Evolutionary conservation across 768 basidiomycete genomes (phyloP).

Genomic region (Amanita exitialis): DNA sequence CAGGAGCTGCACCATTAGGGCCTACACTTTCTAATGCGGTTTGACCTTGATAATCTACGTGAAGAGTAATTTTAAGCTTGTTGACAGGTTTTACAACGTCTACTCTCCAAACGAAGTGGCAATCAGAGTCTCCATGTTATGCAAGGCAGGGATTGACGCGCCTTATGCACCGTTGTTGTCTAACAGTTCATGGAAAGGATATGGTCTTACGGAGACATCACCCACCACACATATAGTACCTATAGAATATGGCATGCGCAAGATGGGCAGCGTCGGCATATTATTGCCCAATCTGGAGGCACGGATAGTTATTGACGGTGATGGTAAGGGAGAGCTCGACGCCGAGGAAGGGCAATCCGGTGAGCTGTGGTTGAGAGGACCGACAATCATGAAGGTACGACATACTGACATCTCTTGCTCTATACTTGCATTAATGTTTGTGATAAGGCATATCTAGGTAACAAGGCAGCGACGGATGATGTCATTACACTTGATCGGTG

Average conservation of each 20-base stretch:
- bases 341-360: constrained; percentile 50
- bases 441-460: constrained; percentile 63
- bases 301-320: constrained; percentile 56
- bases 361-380: constrained; percentile 77
- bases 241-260: constrained; percentile 27
- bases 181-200: constrained; percentile 30
- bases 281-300: constrained; percentile 72
- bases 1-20: constrained; percentile 78
- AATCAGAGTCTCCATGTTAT: constrained; percentile 30
- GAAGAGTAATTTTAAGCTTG: not conserved
- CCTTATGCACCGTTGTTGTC: not conserved
- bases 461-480: constrained; percentile 56
- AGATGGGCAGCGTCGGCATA: constrained; percentile 57
- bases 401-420: not conserved
- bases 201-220: constrained; percentile 78
- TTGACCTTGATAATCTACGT: constrained; percentile 13
- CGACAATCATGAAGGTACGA: constrained; percentile 67
- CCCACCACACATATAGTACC: constrained; percentile 57
- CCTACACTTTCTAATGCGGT: constrained; percentile 47
- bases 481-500: constrained; percentile 66
- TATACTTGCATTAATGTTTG: not conserved
- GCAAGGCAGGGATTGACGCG: constrained; percentile 34
- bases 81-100: constrained; percentile 25
- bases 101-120: constrained; percentile 25
- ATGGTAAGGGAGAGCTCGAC: constrained; percentile 37